A percentile compares a stretch with the other conserved stretches of the same genome.
phyloP scores from a whole-genome alignment of 129 eudicot genomes.

The Glebionis coronaria region DNA sequence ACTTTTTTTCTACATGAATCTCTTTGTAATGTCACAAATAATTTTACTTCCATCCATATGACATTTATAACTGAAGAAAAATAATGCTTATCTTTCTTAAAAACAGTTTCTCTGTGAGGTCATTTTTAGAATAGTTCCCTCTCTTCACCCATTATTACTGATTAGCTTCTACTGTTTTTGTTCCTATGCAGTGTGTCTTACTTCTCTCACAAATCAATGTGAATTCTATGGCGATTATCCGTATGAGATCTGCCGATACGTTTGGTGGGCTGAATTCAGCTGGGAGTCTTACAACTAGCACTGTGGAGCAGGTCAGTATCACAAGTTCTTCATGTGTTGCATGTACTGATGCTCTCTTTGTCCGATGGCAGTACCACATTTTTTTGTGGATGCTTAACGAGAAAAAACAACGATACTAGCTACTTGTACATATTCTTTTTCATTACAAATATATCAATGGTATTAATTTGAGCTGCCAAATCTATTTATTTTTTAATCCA shows the following conservation, averaged over 20 bases:
- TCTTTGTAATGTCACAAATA: background rate
- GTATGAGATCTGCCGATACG: slow-evolving; percentile 47
- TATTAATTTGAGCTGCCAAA: background rate
- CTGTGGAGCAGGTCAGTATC: slow-evolving; percentile 70
- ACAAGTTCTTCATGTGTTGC: background rate
- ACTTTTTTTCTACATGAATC: background rate
- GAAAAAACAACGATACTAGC: slow-evolving; percentile 7
- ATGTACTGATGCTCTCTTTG: background rate
- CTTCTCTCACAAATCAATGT: slow-evolving; percentile 77
- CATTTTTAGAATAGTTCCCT: background rate
- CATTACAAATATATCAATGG: background rate
- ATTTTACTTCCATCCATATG: background rate
- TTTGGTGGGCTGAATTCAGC: slow-evolving; percentile 19
- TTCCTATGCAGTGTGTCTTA: slow-evolving; percentile 61
- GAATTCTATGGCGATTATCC: slow-evolving; percentile 86
- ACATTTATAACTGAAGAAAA: background rate
- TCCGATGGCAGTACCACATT: background rate
- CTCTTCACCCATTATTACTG: slow-evolving; percentile 13
- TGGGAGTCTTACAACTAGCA: slow-evolving; percentile 45
- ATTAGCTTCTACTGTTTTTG: slow-evolving; percentile 18
- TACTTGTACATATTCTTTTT: background rate
- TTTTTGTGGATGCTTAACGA: background rate
- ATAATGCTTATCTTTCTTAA: background rate
- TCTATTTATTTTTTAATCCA: no score
- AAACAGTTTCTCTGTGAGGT: no score